Evolutionary conservation across 805 yeast species (phyloP), one percentile per base, ranked within the genome.

Genomic region (Candida arabinofermentans): DNA sequence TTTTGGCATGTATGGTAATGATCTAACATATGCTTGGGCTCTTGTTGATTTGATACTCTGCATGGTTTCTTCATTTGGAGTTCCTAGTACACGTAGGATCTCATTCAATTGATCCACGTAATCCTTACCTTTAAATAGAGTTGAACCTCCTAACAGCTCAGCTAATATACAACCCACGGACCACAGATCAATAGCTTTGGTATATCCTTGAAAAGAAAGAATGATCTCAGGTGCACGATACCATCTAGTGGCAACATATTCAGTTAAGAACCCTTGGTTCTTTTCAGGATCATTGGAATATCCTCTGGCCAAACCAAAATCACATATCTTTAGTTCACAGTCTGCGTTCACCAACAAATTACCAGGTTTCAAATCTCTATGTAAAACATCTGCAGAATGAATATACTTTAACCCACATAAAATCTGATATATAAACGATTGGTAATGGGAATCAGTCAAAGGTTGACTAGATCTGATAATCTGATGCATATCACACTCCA

Each of bases 401-500:
- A 91, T 86, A 62, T 88, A 91, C 59, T 91, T 91, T 56, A 91
- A 70, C 8, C 97, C 99, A 61, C 96, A 89, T 44, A 91, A 70
- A 24, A 86, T 85, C 67, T 91, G 98, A 61, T 93, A 93, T 14
- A 87, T 75, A 57, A 93, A 93, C 48, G 87, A 81, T 66, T 93
- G 99, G 64, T 86, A 90, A 63, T 93, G 99, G 24, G 90, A 87
- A 61, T 93, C 98, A 1, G 96, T 87, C 50, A 93, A 71, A 0
- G 95, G 86, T 63, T 93, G 98, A 17, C 90, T 91, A 9, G 96
- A 86, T 52, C 95, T 76, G 48, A 93, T 91, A 56, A 93, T 93
- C 64, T 91, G 98, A 65, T 91, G 96, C 88, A 93, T 83, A 64
- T 93, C 99, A 65, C 98, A 91, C 63, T 91, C 98, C 98, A 93